A percentile compares a stretch with the other conserved stretches of the same genome.
phyloP scores from a whole-genome alignment of 768 basidiomycete genomes.

The Mycena metata region DNA sequence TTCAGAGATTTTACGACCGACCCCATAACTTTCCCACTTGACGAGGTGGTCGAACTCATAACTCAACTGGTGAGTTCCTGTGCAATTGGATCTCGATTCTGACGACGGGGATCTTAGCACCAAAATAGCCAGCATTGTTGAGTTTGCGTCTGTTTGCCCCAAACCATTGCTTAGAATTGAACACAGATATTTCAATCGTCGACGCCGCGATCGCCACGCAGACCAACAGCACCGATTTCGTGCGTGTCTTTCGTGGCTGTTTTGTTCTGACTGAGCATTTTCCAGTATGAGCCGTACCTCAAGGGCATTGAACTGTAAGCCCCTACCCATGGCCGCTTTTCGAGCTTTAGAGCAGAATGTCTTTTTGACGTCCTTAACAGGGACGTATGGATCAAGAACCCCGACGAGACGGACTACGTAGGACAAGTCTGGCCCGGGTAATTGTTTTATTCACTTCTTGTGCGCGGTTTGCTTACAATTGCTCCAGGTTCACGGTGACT shows the following conservation, averaged over 20 bases:
- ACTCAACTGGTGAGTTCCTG: conserved; percentile 62
- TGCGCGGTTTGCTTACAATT: conserved; percentile 22
- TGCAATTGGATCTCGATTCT: conserved; percentile 29
- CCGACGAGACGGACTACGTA: conserved; percentile 77
- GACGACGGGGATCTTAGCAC: conserved; percentile 12
- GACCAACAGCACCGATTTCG: conserved; percentile 72
- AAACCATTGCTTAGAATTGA: conserved; percentile 25
- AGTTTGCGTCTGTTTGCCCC: conserved; percentile 21
- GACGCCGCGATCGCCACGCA: conserved; percentile 72
- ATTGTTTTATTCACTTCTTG: conserved; percentile 19
- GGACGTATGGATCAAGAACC: conserved; percentile 79
- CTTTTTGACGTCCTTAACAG: conserved; percentile 49
- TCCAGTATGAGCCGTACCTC: conserved; percentile 76
- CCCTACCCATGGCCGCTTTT: conserved; percentile 9
- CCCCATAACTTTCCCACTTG: conserved; percentile 70
- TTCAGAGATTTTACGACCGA: conserved; percentile 78
- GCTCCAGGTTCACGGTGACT: conserved; percentile 26
- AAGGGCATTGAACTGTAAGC: conserved; percentile 71
- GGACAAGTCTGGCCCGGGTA: conserved; percentile 88
- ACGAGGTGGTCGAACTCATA: conserved; percentile 68
- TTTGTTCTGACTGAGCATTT: conserved; percentile 19
- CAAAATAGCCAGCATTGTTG: conserved; percentile 63
- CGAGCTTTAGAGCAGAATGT: neutral
- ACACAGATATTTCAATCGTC: conserved; percentile 75
- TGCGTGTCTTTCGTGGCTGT: conserved; percentile 50